Percentiles rank a stretch among this genome's conserved stretches.
Conservation (phyloP, 306 rosid species). For the Castanea sativa region DNA sequence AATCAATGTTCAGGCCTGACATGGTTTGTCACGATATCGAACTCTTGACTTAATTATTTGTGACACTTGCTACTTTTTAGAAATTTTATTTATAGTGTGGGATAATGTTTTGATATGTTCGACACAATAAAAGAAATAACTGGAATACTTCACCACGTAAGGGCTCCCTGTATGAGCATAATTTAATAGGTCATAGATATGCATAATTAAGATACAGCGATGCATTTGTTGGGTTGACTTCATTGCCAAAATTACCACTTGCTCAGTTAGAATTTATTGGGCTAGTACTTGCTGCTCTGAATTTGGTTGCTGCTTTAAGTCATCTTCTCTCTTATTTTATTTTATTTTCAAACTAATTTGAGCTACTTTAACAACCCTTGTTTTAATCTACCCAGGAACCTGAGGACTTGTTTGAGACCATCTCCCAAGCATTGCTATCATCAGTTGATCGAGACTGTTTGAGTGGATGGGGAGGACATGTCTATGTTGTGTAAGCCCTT, state of each 20-base stretch:
- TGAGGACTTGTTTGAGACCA: slow-evolving; percentile 89
- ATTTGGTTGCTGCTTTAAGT: background rate
- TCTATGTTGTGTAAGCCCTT: slow-evolving; percentile 85
- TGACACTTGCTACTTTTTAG: background rate
- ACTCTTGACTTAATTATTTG: slow-evolving; percentile 16
- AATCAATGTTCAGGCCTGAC: slow-evolving; percentile 93
- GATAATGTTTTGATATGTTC: background rate
- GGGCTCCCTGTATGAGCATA: background rate
- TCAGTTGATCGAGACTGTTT: slow-evolving; percentile 99
- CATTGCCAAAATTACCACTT: background rate
- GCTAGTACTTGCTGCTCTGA: background rate
- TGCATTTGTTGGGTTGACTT: background rate
- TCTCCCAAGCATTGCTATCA: slow-evolving; percentile 91
- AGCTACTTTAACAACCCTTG: background rate
- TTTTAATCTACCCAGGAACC: slow-evolving; percentile 63
- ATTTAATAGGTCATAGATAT: background rate
- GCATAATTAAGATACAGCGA: background rate
- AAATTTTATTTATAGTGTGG: background rate
- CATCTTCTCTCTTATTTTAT: background rate
- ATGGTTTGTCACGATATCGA: slow-evolving; percentile 55
- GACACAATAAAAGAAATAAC: background rate
- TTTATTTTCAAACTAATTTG: background rate
- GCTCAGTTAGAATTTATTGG: background rate
- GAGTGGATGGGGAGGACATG: slow-evolving; percentile 99
- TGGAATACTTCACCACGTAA: background rate